Conservation (phyloP, 768 basidiomycete genomes). For the Mycena leptocephala region DNA sequence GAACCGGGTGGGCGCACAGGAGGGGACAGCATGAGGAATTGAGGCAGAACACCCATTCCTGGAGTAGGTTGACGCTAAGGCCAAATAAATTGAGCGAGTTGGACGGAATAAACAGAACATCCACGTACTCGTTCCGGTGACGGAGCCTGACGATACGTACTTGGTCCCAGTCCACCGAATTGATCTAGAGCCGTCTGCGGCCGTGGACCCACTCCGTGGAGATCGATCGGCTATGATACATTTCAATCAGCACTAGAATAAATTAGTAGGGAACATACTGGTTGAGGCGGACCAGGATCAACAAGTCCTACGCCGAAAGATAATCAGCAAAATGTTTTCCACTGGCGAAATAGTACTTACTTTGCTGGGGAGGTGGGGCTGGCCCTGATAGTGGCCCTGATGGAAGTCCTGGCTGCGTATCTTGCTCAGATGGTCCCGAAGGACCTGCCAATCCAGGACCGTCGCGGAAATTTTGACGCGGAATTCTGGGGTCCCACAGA, state of each 20-base stretch:
- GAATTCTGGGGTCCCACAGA: no score
- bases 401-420: no score
- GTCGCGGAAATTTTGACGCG: no score
- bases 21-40: constrained; percentile 65
- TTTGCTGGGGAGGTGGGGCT: not conserved
- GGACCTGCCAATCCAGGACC: no score
- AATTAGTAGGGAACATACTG: not conserved
- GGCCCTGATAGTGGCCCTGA: not conserved
- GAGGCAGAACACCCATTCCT: no score
- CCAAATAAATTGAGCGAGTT: not conserved
- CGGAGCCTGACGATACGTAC: constrained; percentile 50
- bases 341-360: not conserved
- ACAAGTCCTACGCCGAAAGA: not conserved
- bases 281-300: not conserved
- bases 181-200: constrained; percentile 1
- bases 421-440: no score
- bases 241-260: not conserved
- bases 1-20: constrained; percentile 61
- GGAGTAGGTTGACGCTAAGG: not conserved
- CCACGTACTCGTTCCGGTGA: not conserved
- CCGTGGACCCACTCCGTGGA: constrained; percentile 15
- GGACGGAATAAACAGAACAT: no score
- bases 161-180: not conserved
- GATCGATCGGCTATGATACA: not conserved
- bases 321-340: not conserved